Conservation (phyloP, 345 rosid species). For the Capsella bursapastoris region DNA sequence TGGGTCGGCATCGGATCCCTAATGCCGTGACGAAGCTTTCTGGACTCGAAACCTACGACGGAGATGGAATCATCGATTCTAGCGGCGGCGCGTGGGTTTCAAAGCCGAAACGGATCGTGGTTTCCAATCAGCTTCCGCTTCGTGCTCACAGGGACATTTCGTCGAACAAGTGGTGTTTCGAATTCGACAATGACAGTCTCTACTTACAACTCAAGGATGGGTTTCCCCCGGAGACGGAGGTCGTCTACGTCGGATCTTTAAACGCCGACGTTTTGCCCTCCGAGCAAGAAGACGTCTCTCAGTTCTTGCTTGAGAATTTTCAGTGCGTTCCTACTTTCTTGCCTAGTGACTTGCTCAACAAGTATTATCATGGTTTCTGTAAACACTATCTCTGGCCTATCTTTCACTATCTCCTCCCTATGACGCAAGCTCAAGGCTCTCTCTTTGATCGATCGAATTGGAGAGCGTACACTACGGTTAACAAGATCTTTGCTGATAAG, state of each 20-base stretch:
- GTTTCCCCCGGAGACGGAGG: conserved; percentile 57
- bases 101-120: conserved; percentile 54
- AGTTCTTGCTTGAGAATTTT: conserved; percentile 53
- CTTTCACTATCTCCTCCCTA: conserved; percentile 74
- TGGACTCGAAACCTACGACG: conserved; percentile 53
- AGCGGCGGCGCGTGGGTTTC: conserved; percentile 35
- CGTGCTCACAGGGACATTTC: conserved; percentile 46
- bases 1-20: conserved; percentile 59
- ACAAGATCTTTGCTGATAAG: conserved; percentile 70
- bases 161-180: conserved; percentile 56
- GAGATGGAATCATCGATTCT: conserved; percentile 6
- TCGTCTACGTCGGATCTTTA: conserved; percentile 66
- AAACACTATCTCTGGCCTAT: conserved; percentile 91
- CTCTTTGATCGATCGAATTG: conserved; percentile 62
- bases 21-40: conserved; percentile 53
- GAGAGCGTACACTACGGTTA: conserved; percentile 68
- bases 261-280: conserved; percentile 55
- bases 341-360: conserved; percentile 53
- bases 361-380: conserved; percentile 82
- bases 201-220: conserved; percentile 69
- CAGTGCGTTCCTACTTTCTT: conserved; percentile 75
- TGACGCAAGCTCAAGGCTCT: conserved; percentile 56
- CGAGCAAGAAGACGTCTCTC: conserved; percentile 68
- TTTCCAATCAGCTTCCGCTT: conserved; percentile 74
- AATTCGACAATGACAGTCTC: conserved; percentile 63